A percentile compares a stretch with the other conserved stretches of the same genome.
Evolutionary conservation across 306 rosid species (phyloP).

Genomic region (Fagus crenata): DNA sequence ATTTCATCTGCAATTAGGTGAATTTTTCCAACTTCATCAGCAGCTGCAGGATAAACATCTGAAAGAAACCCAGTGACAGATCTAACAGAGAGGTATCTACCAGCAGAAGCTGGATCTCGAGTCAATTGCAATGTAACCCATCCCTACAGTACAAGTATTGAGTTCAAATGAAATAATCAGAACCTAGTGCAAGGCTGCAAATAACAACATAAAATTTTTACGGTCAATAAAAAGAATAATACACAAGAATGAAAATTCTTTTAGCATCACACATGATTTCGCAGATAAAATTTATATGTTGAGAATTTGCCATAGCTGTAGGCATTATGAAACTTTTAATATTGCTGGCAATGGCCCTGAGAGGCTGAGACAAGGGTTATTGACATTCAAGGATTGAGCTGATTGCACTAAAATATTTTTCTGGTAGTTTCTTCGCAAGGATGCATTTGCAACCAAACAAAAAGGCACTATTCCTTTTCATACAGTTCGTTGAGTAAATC

Average conservation of each 20-base stretch:
- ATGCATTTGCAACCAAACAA: not conserved
- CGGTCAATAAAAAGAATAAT: not conserved
- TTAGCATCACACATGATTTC: constrained; percentile 3
- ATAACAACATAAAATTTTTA: not conserved
- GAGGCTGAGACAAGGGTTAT: not conserved
- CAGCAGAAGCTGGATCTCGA: constrained; percentile 62
- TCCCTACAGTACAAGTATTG: constrained; percentile 61
- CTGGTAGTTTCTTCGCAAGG: too few relatives aligned
- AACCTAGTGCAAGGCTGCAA: not conserved
- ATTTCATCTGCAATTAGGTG: constrained; percentile 85
- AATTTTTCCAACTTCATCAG: constrained; percentile 93
- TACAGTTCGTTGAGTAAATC: not conserved
- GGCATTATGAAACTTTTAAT: not conserved
- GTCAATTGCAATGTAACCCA: constrained; percentile 85
- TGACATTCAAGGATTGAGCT: not conserved
- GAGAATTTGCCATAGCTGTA: constrained; percentile 1
- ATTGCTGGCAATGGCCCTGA: not conserved
- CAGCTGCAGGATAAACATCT: constrained; percentile 85
- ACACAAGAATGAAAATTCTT: too few relatives aligned
- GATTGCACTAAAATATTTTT: not conserved
- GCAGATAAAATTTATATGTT: not conserved
- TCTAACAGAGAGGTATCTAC: constrained; percentile 84
- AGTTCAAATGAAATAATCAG: constrained; percentile 28
- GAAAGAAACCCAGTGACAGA: constrained; percentile 93
- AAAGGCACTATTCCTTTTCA: not conserved